Evolutionary conservation across 2,329 filamentous ascomycete species (phyloP).

Genomic region (Mycogone perniciosa): DNA sequence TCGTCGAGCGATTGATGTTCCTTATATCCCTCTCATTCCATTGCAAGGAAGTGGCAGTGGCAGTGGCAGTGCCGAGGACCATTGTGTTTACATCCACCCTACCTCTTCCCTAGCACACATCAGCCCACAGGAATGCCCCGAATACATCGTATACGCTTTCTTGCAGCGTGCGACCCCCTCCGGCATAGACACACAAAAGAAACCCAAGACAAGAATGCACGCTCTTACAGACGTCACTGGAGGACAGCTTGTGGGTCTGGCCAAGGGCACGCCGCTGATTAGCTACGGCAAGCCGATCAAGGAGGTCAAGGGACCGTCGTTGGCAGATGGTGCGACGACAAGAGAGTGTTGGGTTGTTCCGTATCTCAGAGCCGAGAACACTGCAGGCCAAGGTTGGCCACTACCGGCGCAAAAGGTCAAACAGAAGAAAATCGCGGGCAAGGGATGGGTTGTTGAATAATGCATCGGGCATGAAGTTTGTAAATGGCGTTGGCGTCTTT

Average conservation of each 20-base stretch:
- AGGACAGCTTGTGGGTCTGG: conserved; percentile 68
- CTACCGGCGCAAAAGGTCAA: conserved; percentile 77
- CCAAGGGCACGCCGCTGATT: conserved; percentile 77
- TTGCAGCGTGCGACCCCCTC: conserved; percentile 62
- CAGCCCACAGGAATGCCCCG: conserved; percentile 66
- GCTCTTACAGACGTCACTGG: conserved; percentile 74
- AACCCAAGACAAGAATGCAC: conserved; percentile 77
- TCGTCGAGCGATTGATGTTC: conserved; percentile 81
- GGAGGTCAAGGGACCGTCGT: conserved; percentile 52
- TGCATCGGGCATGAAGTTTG: neutral
- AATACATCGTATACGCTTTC: conserved; percentile 82
- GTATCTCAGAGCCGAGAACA: conserved; percentile 62
- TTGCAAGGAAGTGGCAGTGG: conserved; percentile 39
- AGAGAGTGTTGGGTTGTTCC: conserved; percentile 82
- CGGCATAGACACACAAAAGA: conserved; percentile 46
- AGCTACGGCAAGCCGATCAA: conserved; percentile 87
- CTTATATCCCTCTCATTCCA: conserved; percentile 80
- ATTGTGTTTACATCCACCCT: conserved; percentile 81
- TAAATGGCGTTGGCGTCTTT: neutral
- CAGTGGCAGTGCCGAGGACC: conserved; percentile 41
- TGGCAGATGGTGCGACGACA: conserved; percentile 31
- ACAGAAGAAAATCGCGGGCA: conserved; percentile 66
- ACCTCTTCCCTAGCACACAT: conserved; percentile 70
- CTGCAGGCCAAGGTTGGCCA: conserved; percentile 69
- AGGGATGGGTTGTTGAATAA: conserved; percentile 67